A percentile compares a stretch with the other conserved stretches of the same genome.
These are phyloP conservation scores for Dictyostelium brefeldianum DNA, from an alignment of 78 protist species.

Conservation along the genomic window DNA sequence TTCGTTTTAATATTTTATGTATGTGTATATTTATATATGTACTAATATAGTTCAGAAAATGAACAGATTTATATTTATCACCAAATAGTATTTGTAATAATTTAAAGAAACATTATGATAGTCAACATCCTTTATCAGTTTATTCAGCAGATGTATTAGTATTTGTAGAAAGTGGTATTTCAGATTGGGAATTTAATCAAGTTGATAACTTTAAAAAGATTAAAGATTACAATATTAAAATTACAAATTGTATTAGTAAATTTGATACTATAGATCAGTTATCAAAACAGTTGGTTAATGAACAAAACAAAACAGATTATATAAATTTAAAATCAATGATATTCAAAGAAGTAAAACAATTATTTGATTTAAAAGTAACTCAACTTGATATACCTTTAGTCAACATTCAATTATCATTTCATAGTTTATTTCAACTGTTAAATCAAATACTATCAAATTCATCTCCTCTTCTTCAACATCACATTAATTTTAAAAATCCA, in stretches of 20 bases:
- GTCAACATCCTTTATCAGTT: not conserved
- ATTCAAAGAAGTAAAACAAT: not conserved
- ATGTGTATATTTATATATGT: not conserved
- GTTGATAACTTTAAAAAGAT: not conserved
- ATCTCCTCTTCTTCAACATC: not conserved
- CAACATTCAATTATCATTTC: constrained; percentile 16
- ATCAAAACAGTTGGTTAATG: not conserved
- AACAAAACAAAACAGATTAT: not conserved
- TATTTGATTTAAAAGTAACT: not conserved
- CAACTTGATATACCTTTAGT: constrained; percentile 29
- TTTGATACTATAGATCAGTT: not conserved
- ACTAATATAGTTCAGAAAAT: not conserved
- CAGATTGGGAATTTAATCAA: constrained; percentile 1
- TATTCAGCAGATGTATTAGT: not conserved
- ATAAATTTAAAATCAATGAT: not conserved
- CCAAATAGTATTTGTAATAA: constrained; percentile 11
- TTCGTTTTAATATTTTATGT: not conserved
- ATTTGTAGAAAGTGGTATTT: not conserved
- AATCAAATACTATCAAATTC: not conserved
- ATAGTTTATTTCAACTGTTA: constrained; percentile 12
- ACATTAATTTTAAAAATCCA: not conserved
- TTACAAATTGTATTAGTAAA: not conserved
- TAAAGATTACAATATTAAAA: not conserved
- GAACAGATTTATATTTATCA: not conserved
- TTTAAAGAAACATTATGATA: not conserved